Base-by-base conservation (phyloP, 352 stramenopile genomes). In the Globisporangium splendens region DNA sequence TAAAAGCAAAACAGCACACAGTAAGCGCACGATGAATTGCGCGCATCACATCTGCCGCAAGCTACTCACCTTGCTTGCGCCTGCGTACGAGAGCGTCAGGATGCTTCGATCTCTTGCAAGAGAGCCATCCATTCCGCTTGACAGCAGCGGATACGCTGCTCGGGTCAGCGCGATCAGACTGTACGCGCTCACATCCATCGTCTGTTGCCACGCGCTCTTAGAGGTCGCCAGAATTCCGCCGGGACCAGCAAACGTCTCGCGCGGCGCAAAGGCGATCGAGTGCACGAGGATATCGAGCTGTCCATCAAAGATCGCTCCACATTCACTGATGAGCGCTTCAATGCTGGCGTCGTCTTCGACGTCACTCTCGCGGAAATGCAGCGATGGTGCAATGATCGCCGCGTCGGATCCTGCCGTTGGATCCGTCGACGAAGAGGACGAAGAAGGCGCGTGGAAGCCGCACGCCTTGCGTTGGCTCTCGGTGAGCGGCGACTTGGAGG, bases 191-290 rank as follows among this genome's bases (percentile, higher is more conserved):
- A 96, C 65, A 57, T 95, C 79, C 50, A 96, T 75, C 11, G 91
- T 86, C 44, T 91, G 66, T 17, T 71, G 63, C 83, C 89, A 98
- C 33, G 76, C 79, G 20, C 79, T 59, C 8, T 66, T 60, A 5
- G 73, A 67, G 1, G 72, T 69, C 15, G 75, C 51, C 33, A 95
- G 55, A n/a, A 95, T 70, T 53, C 79, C 79, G 20, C 50, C 61
- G 48, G 42, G 38, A 7, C 67, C 59, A 11, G 84, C 68, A 46
- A 97, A 89, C 28, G 88, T 83, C 48, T 93, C 76, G 8, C 69
- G 68, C 33, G 88, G 78, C 10, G 88, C 91, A 66, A 93, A 96
- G 15, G 92, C 92, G 11, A 97, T 79, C n/a, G 84, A 95, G 70
- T 98, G 92, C 57, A 97, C 81, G 8, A 97, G 60, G 53, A 94